phyloP scores from a whole-genome alignment of 1,139 yeast species.

The Debaryomycetaceae sp. region DNA sequence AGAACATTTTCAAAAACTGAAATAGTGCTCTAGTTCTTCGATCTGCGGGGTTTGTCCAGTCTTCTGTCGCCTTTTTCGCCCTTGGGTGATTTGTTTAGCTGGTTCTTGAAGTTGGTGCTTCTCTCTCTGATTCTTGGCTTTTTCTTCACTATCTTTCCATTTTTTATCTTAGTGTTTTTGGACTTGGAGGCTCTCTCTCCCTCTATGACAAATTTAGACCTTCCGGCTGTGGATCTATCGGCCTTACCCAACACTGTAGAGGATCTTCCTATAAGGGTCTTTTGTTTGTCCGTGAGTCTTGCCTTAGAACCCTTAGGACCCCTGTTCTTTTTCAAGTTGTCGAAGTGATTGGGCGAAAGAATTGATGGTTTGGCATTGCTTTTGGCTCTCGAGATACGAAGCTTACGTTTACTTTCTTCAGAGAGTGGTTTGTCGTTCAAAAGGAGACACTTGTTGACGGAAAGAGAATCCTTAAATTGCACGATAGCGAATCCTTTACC shows the following conservation, averaged over 20 bases:
- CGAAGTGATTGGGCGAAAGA: constrained; percentile 45
- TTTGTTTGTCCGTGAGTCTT: constrained; percentile 57
- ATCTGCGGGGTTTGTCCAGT: constrained; percentile 1
- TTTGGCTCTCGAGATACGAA: constrained; percentile 80
- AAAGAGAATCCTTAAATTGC: constrained; percentile 78
- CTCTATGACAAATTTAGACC: constrained; percentile 49
- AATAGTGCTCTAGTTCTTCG: too few relatives aligned
- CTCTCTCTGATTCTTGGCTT: constrained; percentile 69
- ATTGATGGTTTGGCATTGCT: constrained; percentile 47
- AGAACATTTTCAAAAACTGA: too few relatives aligned
- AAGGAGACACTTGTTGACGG: constrained; percentile 79
- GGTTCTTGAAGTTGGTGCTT: constrained; percentile 55
- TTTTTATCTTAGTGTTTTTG: constrained; percentile 53
- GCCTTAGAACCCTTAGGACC: constrained; percentile 20
- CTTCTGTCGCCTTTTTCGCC: constrained; percentile 3
- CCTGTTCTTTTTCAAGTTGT: constrained; percentile 28
- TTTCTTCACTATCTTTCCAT: constrained; percentile 50
- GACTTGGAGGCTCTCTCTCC: constrained; percentile 83
- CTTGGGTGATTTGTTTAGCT: constrained; percentile 15
- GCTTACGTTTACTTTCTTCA: constrained; percentile 51
- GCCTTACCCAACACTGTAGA: constrained; percentile 72
- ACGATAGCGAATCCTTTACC: constrained; percentile 98
- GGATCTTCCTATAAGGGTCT: constrained; percentile 79
- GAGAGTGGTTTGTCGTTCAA: constrained; percentile 68
- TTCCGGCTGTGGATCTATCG: constrained; percentile 67